Evolutionary conservation across 2,329 filamentous ascomycete genomes (phyloP).

Genomic region (Arthrobotrys sphaeroides): DNA sequence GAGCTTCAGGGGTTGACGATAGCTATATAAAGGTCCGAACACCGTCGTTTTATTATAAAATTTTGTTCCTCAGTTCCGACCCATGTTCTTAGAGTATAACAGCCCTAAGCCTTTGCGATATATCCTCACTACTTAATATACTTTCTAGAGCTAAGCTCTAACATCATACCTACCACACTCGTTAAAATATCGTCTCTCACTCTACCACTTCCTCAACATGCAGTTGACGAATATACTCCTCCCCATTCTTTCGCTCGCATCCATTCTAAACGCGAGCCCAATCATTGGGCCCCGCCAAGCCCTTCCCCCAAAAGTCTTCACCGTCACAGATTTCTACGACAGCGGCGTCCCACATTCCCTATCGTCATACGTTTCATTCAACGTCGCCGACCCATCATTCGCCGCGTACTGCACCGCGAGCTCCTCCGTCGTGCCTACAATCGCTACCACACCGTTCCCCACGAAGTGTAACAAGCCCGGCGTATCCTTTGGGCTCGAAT

Average conservation of each 20-base stretch:
- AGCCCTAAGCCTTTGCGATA: neutral
- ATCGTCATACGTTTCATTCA: slow-evolving; percentile 22
- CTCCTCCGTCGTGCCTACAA: neutral
- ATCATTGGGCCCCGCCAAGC: slow-evolving; percentile 7
- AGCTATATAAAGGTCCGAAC: neutral
- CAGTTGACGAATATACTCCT: slow-evolving; percentile 28
- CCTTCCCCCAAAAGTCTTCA: neutral
- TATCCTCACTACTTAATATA: neutral
- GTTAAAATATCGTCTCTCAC: neutral
- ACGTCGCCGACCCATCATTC: slow-evolving; percentile 5
- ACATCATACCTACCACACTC: neutral
- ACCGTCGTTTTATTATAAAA: neutral
- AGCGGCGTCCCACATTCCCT: slow-evolving; percentile 24
- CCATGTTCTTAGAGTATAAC: too few relatives aligned
- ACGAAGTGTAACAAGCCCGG: slow-evolving; percentile 28
- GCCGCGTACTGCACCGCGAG: slow-evolving; percentile 1
- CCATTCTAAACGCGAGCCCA: slow-evolving; percentile 17
- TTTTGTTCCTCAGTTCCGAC: too few relatives aligned
- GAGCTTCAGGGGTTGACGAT: neutral
- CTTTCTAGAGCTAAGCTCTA: neutral
- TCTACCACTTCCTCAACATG: slow-evolving; percentile 12
- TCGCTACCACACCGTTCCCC: slow-evolving; percentile 23
- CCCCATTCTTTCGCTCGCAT: slow-evolving; percentile 23
- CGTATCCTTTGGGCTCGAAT: slow-evolving; percentile 19
- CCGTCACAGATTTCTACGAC: slow-evolving; percentile 26